Evolutionary conservation across 108 stramenopile species (phyloP).

Genomic region (Skeletonema menzelii): DNA sequence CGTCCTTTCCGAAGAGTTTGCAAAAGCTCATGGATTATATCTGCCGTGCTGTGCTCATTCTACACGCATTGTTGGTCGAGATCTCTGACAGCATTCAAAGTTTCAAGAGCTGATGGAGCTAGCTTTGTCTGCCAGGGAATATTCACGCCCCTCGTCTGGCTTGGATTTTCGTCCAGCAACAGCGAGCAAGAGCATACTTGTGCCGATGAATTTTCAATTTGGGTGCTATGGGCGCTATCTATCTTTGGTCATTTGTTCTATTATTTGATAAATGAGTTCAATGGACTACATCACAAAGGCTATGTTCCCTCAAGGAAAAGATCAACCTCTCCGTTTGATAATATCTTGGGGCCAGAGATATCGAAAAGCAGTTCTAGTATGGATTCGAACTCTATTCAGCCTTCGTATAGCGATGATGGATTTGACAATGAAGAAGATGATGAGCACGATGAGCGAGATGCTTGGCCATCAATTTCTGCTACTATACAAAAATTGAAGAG

Average conservation of each 20-base stretch:
- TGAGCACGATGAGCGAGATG: slow-evolving; percentile 4
- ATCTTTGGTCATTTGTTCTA: slow-evolving; percentile 31
- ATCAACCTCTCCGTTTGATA: neutral
- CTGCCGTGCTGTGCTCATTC: slow-evolving; percentile 39
- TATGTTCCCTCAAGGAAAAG: slow-evolving; percentile 5
- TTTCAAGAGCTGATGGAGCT: slow-evolving; percentile 34
- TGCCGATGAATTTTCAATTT: slow-evolving; percentile 43
- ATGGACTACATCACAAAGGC: slow-evolving; percentile 39
- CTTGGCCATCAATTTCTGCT: slow-evolving; percentile 35
- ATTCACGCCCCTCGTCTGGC: slow-evolving; percentile 29
- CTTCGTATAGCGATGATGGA: slow-evolving; percentile 3
- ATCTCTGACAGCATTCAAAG: slow-evolving; percentile 44
- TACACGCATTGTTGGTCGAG: slow-evolving; percentile 61
- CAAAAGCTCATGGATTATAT: slow-evolving; percentile 29
- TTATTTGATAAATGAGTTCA: slow-evolving; percentile 40
- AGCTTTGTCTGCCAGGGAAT: slow-evolving; percentile 36
- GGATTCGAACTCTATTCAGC: slow-evolving; percentile 15
- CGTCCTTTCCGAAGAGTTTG: slow-evolving; percentile 53
- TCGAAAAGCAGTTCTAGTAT: slow-evolving; percentile 27
- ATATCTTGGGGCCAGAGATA: slow-evolving; percentile 2
- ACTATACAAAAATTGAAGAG: slow-evolving; percentile 42
- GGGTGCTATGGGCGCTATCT: slow-evolving; percentile 35
- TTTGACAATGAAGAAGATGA: slow-evolving; percentile 13
- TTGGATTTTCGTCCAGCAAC: slow-evolving; percentile 9
- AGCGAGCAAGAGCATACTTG: slow-evolving; percentile 16